Evolutionary conservation across 2,329 filamentous ascomycete species (phyloP), one percentile per base, ranked within the genome.

Genomic region (Cercospora brassicicola): DNA sequence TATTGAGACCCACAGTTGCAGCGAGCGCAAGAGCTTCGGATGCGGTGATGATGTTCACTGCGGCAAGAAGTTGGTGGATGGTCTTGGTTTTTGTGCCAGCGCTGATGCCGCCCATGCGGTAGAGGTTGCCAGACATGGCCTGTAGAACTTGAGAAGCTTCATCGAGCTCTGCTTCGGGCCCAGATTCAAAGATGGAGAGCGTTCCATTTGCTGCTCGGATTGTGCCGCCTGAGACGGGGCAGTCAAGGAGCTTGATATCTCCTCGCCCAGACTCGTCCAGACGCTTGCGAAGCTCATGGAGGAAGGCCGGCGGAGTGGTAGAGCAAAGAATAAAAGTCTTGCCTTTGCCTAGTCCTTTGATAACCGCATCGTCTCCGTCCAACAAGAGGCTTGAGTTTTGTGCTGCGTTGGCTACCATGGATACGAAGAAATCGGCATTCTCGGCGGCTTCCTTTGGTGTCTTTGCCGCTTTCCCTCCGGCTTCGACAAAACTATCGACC

Each of bases 321-420:
- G 89, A 91, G 78, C 88, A 90, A 36, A 92, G 84, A 26, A 91
- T 82, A 45, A 93, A 82, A 0, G 86, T 86, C 11, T 87, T 87
- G 42, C 85, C 85, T 64, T 84, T 77, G 0, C 88, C 86, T 2
- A 91, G 82, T 4, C 83, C 77, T 39, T 80, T 76, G 23, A 84
- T 77, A 11, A 83, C 89, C 2, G 87, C 84, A 56, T 83, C 80
- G 1, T 84, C 81, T 1, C 82, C 83, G 30, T 87, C 86, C 70
- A 93, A 88, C 1, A 93, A 80, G 0, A 90, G 89, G 0, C 83
- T 80, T 69, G 91, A 86, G 9, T 88, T 90, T 77, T 93, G 91
- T 48, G 86, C 84, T 2, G 89, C 87, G 0, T 90, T 91, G 7
- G 90, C 90, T 0, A 93, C 91, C 91, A 93, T 93, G 78, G 88